These are phyloP conservation scores for Castanea mollissima DNA, from an alignment of 306 rosid species.

Conservation along the genomic window DNA sequence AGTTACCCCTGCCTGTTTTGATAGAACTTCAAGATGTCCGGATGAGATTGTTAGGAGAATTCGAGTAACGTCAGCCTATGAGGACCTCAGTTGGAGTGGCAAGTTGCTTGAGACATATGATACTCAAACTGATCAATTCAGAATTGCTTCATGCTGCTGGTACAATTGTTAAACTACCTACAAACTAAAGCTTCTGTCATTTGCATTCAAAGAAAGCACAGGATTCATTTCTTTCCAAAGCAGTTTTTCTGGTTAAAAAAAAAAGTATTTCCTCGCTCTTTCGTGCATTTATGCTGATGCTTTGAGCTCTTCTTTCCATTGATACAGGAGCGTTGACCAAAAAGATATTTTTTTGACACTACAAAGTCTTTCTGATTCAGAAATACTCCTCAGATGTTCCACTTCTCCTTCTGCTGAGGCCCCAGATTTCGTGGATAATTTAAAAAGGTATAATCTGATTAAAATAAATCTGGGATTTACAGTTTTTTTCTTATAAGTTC, in stretches of 20 bases:
- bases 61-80: constrained; percentile 52
- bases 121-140: constrained; percentile 56
- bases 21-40: too few species aligned
- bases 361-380: constrained; percentile 50
- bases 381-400: constrained; percentile 70
- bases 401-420: constrained; percentile 85
- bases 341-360: constrained; percentile 7
- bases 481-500: neutral
- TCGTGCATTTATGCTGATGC: constrained; percentile 2
- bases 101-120: constrained; percentile 85
- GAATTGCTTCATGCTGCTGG: constrained; percentile 78
- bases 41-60: constrained; percentile 61
- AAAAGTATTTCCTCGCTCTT: neutral
- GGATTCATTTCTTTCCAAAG: neutral
- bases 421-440: constrained; percentile 65
- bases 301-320: constrained; percentile 10
- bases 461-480: constrained; percentile 5
- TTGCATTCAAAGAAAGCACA: neutral
- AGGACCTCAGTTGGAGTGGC: constrained; percentile 58
- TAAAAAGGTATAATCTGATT: constrained; percentile 52
- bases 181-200: constrained; percentile 2
- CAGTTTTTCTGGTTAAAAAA: neutral
- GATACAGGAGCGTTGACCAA: constrained; percentile 50
- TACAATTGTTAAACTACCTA: constrained; percentile 27
- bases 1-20: constrained; percentile 26